Evolutionary conservation across 129 eudicot species (phyloP), one percentile per base, ranked within the genome.

Genomic region (Helianthus annuus): DNA sequence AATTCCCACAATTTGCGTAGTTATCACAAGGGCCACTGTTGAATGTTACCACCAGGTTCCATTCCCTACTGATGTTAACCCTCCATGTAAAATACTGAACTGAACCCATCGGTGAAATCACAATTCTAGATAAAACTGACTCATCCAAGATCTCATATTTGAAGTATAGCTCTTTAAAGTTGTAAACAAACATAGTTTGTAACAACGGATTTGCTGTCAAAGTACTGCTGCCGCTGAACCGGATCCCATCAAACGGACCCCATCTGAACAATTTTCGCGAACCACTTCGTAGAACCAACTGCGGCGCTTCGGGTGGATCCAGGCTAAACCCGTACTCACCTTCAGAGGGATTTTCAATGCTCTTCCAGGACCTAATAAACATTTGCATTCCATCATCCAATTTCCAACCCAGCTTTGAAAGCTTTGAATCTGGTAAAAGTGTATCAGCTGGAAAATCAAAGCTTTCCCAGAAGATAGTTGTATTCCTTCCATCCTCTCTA

Each of bases 201-300:
- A 74, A 77, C 45, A 81, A 55, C 0, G 78, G 79, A 52, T 74
- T 84, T 13, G 48, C 29, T 1, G 64, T 81, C 44, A 84, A 64
- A 7, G 56, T 39, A 46, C 24, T 36, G 66, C 70, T 67, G 4
- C 85, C 85, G 39, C 89, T 81, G 52, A 84, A 84, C 48, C 61
- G 10, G 34, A 29, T 53, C 36, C 89, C 85, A 46, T 84, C 85
- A 72, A 64, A 84, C 10, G 85, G 89, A 10, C 85, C 89, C 89
- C 85, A 84, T 62, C 89, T 74, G 19, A 57, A 59, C 14, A 68
- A 58, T 6, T 40, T 51, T 11, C 49, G 56, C n/a, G 72, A 65
- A 16, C 77, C 73, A 36, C 54, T 61, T 29, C 78, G 51, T 27
- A 84, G 38, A 69, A 81, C 64, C 29, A 79, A 44, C 51, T 82